Percentiles rank a stretch among this genome's conserved stretches.
Evolutionary conservation across 768 basidiomycete species (phyloP).

Genomic region (Collybia sordida): DNA sequence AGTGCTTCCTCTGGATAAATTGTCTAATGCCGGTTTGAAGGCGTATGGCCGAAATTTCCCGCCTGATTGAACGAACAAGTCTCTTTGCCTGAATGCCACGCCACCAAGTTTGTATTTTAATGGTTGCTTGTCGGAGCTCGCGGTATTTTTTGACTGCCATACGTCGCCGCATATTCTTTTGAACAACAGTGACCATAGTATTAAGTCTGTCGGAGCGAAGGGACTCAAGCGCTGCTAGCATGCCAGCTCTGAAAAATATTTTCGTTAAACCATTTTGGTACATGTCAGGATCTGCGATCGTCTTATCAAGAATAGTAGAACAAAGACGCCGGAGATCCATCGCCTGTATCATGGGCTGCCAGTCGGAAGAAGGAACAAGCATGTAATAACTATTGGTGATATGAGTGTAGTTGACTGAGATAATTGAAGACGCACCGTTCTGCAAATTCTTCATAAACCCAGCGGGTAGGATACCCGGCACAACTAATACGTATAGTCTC

Average conservation of each 20-base stretch:
- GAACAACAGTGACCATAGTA: slow-evolving; percentile 89
- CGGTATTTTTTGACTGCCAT: slow-evolving; percentile 84
- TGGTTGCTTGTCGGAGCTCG: slow-evolving; percentile 65
- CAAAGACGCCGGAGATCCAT: slow-evolving; percentile 82
- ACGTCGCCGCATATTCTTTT: slow-evolving; percentile 93
- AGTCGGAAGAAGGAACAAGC: slow-evolving; percentile 84
- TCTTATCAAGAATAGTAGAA: slow-evolving; percentile 77
- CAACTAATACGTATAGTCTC: slow-evolving; percentile 99
- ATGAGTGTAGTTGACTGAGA: slow-evolving; percentile 14
- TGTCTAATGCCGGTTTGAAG: slow-evolving; percentile 74
- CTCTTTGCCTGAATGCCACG: slow-evolving; percentile 78
- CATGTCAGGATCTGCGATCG: slow-evolving; percentile 92
- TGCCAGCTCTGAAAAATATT: slow-evolving; percentile 99
- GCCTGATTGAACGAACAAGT: slow-evolving; percentile 68
- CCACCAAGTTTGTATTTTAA: slow-evolving; percentile 94
- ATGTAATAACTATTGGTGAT: slow-evolving; percentile 80
- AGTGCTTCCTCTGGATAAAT: slow-evolving; percentile 72
- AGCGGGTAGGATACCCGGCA: slow-evolving; percentile 96
- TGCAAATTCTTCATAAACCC: slow-evolving; percentile 98
- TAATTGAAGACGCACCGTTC: slow-evolving; percentile 61
- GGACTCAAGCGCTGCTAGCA: slow-evolving; percentile 94
- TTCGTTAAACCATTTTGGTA: slow-evolving; percentile 97
- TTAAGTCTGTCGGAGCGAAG: slow-evolving; percentile 87
- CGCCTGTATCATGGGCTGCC: slow-evolving; percentile 83
- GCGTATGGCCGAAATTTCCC: slow-evolving; percentile 70